Evolutionary conservation across 2,329 filamentous ascomycete species (phyloP).

Genomic region (Immersiporthe knoxdaviesiana): DNA sequence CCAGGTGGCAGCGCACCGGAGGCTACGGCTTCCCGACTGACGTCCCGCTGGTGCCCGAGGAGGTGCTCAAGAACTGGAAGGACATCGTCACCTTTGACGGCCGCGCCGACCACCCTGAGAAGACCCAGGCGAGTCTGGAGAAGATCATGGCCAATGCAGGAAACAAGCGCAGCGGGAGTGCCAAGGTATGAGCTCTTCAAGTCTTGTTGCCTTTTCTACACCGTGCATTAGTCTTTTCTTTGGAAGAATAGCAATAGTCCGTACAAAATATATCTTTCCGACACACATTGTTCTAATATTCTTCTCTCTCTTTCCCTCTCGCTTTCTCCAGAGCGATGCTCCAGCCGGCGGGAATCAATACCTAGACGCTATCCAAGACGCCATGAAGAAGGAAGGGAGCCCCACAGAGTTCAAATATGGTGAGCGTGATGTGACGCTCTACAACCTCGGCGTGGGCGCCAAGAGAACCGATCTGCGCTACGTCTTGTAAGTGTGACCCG

Average conservation of each 20-base stretch:
- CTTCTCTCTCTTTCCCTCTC: slow-evolving; percentile 21
- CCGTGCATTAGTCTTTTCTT: slow-evolving; percentile 12
- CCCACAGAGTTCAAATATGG: slow-evolving; percentile 81
- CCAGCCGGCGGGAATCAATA: slow-evolving; percentile 60
- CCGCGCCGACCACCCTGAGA: slow-evolving; percentile 83
- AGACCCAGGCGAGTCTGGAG: slow-evolving; percentile 74
- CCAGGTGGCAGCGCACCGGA: slow-evolving; percentile 90
- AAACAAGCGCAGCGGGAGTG: slow-evolving; percentile 66
- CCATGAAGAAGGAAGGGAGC: slow-evolving; percentile 69
- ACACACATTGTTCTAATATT: slow-evolving; percentile 4
- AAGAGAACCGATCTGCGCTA: slow-evolving; percentile 86
- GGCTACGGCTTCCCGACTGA: slow-evolving; percentile 92
- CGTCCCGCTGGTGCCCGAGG: slow-evolving; percentile 80
- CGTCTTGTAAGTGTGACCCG: slow-evolving; percentile 63
- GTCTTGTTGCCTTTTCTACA: slow-evolving; percentile 33
- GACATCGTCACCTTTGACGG: slow-evolving; percentile 86
- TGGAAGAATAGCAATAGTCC: slow-evolving; percentile 31
- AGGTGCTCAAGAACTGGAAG: slow-evolving; percentile 74
- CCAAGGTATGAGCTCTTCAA: slow-evolving; percentile 63
- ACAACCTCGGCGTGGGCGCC: slow-evolving; percentile 92
- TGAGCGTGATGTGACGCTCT: slow-evolving; percentile 88
- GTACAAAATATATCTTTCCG: slow-evolving; percentile 32
- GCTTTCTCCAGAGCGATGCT: slow-evolving; percentile 34
- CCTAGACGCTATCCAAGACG: slow-evolving; percentile 74
- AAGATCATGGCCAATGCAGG: slow-evolving; percentile 81